These are phyloP conservation scores for Colletotrichum echinochloae DNA, from an alignment of 2,329 filamentous ascomycete genomes.

Conservation along the genomic window DNA sequence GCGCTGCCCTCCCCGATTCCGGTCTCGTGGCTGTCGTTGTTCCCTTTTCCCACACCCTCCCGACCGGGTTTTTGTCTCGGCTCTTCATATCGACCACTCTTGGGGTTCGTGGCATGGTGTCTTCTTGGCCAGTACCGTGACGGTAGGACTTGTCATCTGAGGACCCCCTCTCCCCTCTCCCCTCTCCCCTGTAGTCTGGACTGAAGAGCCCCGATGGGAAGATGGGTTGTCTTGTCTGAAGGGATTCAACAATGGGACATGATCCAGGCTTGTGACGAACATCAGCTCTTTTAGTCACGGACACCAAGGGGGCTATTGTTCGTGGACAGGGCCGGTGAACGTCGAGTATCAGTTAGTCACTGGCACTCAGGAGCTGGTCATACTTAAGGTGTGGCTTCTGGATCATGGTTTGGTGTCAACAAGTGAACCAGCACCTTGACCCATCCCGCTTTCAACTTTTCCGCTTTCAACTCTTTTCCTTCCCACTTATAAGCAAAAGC, in stretches of 20 bases:
- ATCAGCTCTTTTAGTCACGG: conserved; percentile 31
- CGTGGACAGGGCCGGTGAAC: conserved; percentile 25
- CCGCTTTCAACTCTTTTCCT: not conserved
- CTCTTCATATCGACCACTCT: conserved; percentile 32
- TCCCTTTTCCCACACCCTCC: conserved; percentile 25
- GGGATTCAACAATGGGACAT: conserved; percentile 33
- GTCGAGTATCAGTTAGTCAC: conserved; percentile 30
- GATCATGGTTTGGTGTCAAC: conserved; percentile 12
- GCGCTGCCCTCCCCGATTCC: conserved; percentile 4
- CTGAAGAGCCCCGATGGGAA: conserved; percentile 11
- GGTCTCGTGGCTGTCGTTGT: conserved; percentile 29
- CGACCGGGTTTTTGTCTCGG: conserved; percentile 37
- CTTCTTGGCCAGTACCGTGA: conserved; percentile 14
- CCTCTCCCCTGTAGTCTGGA: not conserved
- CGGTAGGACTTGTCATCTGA: conserved; percentile 37
- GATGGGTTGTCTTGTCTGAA: conserved; percentile 25
- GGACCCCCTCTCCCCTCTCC: not conserved
- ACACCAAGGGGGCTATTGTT: conserved; percentile 23
- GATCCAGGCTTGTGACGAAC: conserved; percentile 37
- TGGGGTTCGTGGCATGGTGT: conserved; percentile 13
- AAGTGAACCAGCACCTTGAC: not conserved
- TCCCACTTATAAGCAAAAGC: not conserved
- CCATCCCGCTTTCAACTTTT: not conserved
- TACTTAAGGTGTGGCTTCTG: conserved; percentile 26
- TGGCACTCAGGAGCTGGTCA: conserved; percentile 19